Evolutionary conservation across 192 early-diverging fungal species (phyloP).

Genomic region (Rhizophagus sp.): DNA sequence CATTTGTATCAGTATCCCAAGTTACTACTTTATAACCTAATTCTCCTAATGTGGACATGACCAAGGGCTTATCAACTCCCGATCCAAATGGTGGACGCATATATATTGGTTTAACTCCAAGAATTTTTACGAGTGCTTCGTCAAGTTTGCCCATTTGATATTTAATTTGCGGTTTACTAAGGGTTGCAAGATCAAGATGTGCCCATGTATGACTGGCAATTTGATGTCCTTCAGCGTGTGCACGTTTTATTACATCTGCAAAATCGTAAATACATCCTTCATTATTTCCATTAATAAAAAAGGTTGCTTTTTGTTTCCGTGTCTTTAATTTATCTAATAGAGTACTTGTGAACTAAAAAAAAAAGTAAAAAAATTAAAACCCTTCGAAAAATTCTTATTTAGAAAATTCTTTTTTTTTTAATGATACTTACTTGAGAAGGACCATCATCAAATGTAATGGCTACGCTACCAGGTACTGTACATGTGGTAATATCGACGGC

Average conservation of each 20-base stretch:
- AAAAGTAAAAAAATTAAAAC: background rate
- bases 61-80: background rate
- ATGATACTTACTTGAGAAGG: no score
- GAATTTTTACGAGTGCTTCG: conserved; percentile 36
- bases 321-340: conserved; percentile 35
- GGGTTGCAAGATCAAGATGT: conserved; percentile 41
- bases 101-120: background rate
- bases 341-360: conserved; percentile 24
- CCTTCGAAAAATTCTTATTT: no score
- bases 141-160: conserved; percentile 44
- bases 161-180: conserved; percentile 37
- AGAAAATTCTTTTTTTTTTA: no score
- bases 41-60: background rate
- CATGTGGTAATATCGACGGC: no score
- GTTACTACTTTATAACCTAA: background rate
- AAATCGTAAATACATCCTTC: conserved; percentile 28
- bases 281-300: conserved; percentile 40
- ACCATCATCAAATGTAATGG: no score
- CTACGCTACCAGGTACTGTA: no score
- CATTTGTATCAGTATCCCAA: background rate
- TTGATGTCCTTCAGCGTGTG: conserved; percentile 55
- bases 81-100: background rate
- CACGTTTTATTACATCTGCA: conserved; percentile 36
- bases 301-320: no score
- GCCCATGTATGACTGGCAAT: conserved; percentile 58